These are phyloP conservation scores for Fusarium sulawesiense DNA, from an alignment of 2,329 filamentous ascomycete genomes.

Conservation along the genomic window DNA sequence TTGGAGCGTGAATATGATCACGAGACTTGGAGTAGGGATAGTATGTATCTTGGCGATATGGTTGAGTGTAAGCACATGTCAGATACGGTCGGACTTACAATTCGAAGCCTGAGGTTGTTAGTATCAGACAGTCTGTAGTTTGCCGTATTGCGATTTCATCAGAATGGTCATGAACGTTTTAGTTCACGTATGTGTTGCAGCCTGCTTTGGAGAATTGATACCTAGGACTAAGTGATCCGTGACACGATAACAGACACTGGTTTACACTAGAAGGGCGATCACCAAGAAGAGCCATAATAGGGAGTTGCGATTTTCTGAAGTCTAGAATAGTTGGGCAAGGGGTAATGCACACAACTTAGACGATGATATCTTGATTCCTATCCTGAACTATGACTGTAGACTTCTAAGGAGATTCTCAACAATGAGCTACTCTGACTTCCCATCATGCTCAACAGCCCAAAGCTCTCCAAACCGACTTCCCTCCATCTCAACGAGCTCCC, in stretches of 20 bases:
- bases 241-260: too few relatives aligned
- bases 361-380: background rate
- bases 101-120: background rate
- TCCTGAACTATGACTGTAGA: too few relatives aligned
- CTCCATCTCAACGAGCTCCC: slow-evolving; percentile 37
- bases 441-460: slow-evolving; percentile 45
- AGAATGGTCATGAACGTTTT: background rate
- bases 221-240: background rate
- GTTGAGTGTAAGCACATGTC: background rate
- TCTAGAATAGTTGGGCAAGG: too few relatives aligned
- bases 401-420: too few relatives aligned
- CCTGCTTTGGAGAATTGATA: background rate
- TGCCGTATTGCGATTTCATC: background rate
- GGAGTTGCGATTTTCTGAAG: background rate
- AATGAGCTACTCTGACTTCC: background rate
- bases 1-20: slow-evolving; percentile 5
- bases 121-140: background rate
- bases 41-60: background rate
- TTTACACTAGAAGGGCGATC: too few relatives aligned
- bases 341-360: too few relatives aligned
- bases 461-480: slow-evolving; percentile 49
- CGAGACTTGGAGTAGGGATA: background rate
- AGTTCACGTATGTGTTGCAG: background rate
- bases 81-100: background rate
- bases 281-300: too few relatives aligned